phyloP scores from a whole-genome alignment of 495 filamentous ascomycete genomes.

The Neurospora tetrasperma region DNA sequence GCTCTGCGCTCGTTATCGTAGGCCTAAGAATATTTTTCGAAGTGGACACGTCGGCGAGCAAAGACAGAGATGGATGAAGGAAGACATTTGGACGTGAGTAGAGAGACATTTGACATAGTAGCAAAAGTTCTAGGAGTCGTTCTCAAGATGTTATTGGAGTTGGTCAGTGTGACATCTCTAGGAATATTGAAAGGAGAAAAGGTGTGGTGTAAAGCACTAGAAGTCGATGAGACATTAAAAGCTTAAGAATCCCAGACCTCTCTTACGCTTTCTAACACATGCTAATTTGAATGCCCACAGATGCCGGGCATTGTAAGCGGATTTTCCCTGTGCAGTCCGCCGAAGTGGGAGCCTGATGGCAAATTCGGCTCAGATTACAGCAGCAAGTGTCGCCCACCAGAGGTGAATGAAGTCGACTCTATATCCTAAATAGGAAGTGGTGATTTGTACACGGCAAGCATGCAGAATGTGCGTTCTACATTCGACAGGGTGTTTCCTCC shows the following conservation, averaged over 20 bases:
- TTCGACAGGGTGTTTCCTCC: background rate
- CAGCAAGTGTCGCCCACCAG: background rate
- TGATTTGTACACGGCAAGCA: background rate
- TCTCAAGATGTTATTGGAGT: background rate
- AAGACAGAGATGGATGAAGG: background rate
- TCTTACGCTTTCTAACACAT: background rate
- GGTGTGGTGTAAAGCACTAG: background rate
- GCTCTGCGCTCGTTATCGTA: background rate
- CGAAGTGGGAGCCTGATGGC: background rate
- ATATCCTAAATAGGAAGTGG: background rate
- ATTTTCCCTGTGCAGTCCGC: background rate
- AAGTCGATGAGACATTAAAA: background rate
- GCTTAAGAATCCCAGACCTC: background rate
- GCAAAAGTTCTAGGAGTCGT: background rate
- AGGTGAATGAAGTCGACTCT: background rate
- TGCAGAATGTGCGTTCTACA: background rate
- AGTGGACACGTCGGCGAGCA: background rate
- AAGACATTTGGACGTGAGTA: background rate
- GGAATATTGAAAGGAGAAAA: background rate
- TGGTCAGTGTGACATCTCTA: background rate
- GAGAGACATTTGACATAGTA: background rate
- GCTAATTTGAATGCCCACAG: background rate
- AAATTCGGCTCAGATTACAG: background rate
- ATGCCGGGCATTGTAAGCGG: background rate
- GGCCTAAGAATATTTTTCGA: background rate